Base-by-base conservation (phyloP, 2,329 filamentous ascomycete species). In the Fusarium sp. region DNA sequence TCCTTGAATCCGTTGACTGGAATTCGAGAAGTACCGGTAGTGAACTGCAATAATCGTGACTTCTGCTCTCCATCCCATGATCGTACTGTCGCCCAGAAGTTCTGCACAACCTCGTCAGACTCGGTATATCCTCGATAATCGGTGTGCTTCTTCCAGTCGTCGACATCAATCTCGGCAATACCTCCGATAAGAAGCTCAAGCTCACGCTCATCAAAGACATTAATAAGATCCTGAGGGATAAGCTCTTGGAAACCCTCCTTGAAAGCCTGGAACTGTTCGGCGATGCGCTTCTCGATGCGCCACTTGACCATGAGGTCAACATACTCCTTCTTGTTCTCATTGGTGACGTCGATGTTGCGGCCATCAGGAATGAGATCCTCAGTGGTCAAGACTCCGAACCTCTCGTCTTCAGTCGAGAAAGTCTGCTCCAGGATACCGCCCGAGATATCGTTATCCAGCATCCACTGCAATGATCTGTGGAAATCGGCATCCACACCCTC, bases 101-200 rank as follows among this genome's bases (percentile, higher is more conserved):
- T 94, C 80, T 97, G 93, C 71, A 99, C 96, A 26, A 99, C 96
- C 77, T 98, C 93, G 75, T 99, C 96, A 59, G 91, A 94, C 82
- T 99, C 96, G 12, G 97, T 98, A 86, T 99, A 99, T 56, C 96
- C 96, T 74, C 96, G 92, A 82, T 99, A 99, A 78, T 99, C 96
- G 46, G 96, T 99, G 83, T 99, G 96, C 86, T 99, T 99, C 91
- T 99, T 98, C 96, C 96, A 99, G 82, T 99, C 96, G 64, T 99
- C 96, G 18, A 99, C 95, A 77, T 99, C 96, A 73, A 99, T 99
- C 82, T 99, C 96, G n/a, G 96, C 96, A 75, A 99, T 99, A 86
- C 96, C 96, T 71, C 96, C 96, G 77, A 99, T 98, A 73, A 99
- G 87, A 72, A 99, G 84, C 82, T 99, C 96, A 47, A 99, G 86